Conservation (phyloP, 495 filamentous ascomycete species). For the Xylona heveae region DNA sequence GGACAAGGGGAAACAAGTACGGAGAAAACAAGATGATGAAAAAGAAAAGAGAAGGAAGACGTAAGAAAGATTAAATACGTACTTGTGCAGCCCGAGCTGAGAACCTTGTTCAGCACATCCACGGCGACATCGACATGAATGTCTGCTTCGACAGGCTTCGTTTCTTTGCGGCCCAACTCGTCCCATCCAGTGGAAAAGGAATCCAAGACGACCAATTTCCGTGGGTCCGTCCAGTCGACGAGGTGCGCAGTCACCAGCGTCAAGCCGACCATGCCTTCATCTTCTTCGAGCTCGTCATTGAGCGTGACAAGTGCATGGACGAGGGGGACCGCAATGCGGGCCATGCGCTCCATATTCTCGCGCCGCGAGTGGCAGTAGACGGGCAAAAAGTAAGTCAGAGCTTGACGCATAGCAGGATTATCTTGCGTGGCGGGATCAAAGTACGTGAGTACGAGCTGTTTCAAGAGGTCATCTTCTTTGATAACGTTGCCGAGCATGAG, state of each 20-base stretch:
- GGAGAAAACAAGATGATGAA: constrained; percentile 13
- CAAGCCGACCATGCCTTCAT: constrained; percentile 53
- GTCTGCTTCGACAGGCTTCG: constrained; percentile 35
- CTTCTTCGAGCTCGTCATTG: constrained; percentile 49
- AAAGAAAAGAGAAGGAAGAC: background rate
- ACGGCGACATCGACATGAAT: constrained; percentile 46
- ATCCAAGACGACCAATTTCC: constrained; percentile 62
- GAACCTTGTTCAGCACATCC: constrained; percentile 35
- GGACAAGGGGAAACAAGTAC: constrained; percentile 18
- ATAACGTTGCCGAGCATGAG: constrained; percentile 54
- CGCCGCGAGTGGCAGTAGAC: constrained; percentile 74
- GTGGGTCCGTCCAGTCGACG: constrained; percentile 88
- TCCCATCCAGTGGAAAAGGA: constrained; percentile 10
- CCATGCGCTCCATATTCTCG: constrained; percentile 67
- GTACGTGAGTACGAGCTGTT: constrained; percentile 62
- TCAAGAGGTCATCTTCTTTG: constrained; percentile 48
- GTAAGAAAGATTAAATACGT: constrained; percentile 17
- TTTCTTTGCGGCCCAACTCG: constrained; percentile 19
- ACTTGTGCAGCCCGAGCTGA: constrained; percentile 29
- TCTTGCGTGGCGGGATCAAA: constrained; percentile 71
- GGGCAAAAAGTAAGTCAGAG: constrained; percentile 84
- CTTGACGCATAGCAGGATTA: constrained; percentile 76
- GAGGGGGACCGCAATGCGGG: constrained; percentile 40
- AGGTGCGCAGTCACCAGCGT: constrained; percentile 55
- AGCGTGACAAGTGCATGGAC: constrained; percentile 39